These are phyloP conservation scores for Primulina huaijiensis DNA, from an alignment of 257 asterid species.

Conservation along the genomic window DNA sequence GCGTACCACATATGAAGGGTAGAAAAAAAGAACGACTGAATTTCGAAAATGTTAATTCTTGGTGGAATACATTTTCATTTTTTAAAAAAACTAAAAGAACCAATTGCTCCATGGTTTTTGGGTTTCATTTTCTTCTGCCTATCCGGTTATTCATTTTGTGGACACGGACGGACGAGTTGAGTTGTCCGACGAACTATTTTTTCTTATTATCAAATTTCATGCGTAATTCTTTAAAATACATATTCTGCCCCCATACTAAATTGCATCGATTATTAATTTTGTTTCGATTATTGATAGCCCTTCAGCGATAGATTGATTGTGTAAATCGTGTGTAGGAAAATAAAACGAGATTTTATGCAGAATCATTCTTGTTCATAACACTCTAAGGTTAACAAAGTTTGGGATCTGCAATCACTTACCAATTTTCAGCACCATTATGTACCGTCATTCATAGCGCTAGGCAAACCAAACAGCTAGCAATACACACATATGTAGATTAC, in stretches of 20 bases:
- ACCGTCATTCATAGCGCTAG: not conserved
- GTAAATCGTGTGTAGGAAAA: too few relatives aligned
- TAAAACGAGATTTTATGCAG: not conserved
- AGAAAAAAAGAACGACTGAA: not conserved
- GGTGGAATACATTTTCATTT: not conserved
- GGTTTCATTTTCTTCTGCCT: not conserved
- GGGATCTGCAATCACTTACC: not conserved
- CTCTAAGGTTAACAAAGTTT: too few relatives aligned
- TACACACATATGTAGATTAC: constrained; percentile 15
- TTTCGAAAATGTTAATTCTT: not conserved
- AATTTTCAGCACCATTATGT: not conserved
- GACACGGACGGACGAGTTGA: not conserved
- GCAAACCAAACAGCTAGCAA: not conserved
- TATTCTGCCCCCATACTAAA: not conserved
- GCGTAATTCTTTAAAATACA: not conserved
- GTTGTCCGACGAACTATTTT: not conserved
- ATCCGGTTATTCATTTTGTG: not conserved
- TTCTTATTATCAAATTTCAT: not conserved
- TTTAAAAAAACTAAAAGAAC: not conserved
- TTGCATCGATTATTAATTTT: not conserved
- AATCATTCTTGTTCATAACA: too few relatives aligned
- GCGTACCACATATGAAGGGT: constrained; percentile 39
- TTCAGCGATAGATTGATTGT: not conserved
- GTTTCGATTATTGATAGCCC: not conserved
- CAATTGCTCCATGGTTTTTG: not conserved